Conservation (phyloP, 169 alveolate species). For the Plasmodium berghei region DNA sequence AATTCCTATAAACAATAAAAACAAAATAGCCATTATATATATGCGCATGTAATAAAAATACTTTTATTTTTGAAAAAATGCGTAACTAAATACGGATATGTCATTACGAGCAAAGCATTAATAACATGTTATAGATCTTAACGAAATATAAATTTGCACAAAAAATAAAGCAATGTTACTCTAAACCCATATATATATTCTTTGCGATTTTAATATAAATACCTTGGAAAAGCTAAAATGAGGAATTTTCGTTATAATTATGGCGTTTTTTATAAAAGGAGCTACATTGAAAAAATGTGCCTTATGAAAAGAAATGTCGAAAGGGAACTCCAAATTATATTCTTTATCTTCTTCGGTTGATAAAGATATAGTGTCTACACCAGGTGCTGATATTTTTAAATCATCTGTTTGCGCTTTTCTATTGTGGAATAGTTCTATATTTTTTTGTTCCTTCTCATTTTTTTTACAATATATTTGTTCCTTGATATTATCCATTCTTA, state of each 20-base stretch:
- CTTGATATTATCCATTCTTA: neutral
- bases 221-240: slow-evolving; percentile 70
- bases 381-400: slow-evolving; percentile 28
- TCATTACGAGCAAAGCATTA: too few species aligned
- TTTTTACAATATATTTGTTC: too few species aligned
- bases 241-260: slow-evolving; percentile 62
- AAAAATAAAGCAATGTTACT: too few species aligned
- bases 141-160: too few species aligned
- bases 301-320: slow-evolving; percentile 70
- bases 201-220: neutral
- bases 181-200: too few species aligned
- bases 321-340: slow-evolving; percentile 47
- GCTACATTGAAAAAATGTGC: slow-evolving; percentile 71
- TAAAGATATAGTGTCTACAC: slow-evolving; percentile 26
- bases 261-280: slow-evolving; percentile 69
- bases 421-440: neutral
- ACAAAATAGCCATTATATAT: neutral
- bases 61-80: neutral
- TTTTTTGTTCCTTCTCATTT: neutral
- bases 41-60: neutral
- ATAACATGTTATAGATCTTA: too few species aligned
- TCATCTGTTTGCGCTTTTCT: neutral
- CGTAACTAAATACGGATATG: neutral
- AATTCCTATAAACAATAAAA: slow-evolving; percentile 29
- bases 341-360: slow-evolving; percentile 54